Evolutionary conservation across 176 grass and related monocot species (phyloP).

Genomic region (Poa annua): DNA sequence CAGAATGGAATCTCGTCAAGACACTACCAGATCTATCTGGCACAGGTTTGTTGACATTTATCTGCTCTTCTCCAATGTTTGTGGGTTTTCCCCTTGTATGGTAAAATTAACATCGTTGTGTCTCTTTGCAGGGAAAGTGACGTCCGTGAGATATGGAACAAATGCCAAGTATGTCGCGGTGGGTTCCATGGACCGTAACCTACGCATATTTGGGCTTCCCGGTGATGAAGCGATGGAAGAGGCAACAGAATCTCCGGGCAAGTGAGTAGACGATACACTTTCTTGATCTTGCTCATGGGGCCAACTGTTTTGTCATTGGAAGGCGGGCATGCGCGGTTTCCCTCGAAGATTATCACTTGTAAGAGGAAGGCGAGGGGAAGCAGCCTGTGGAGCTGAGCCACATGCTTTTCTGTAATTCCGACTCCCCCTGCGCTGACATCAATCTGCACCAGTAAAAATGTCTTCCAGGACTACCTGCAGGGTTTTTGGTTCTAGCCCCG

Average conservation of each 20-base stretch:
- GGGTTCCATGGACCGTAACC: constrained; percentile 95
- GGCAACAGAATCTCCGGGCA: constrained; percentile 30
- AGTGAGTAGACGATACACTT: constrained; percentile 21
- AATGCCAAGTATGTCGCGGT: constrained; percentile 84
- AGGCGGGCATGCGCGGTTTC: not conserved
- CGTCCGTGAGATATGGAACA: constrained; percentile 72
- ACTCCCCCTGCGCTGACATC: not conserved
- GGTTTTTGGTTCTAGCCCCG: not conserved
- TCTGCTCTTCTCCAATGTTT: not conserved
- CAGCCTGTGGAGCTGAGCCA: not conserved
- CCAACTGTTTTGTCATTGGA: not conserved
- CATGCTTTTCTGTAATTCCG: not conserved
- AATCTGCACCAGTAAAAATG: not conserved
- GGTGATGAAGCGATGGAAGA: constrained; percentile 62
- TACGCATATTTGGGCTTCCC: constrained; percentile 89
- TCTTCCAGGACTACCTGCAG: not conserved
- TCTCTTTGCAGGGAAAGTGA: constrained; percentile 71
- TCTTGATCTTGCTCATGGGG: not conserved
- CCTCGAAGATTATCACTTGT: not conserved
- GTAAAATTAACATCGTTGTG: not conserved
- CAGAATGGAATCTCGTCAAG: constrained; percentile 96
- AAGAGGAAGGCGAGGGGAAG: not conserved
- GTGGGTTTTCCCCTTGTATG: not conserved
- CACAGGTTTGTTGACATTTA: constrained; percentile 56
- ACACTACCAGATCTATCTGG: constrained; percentile 92